Conservation (phyloP, 2,329 filamentous ascomycete genomes). For the Apiospora saccharicola region DNA sequence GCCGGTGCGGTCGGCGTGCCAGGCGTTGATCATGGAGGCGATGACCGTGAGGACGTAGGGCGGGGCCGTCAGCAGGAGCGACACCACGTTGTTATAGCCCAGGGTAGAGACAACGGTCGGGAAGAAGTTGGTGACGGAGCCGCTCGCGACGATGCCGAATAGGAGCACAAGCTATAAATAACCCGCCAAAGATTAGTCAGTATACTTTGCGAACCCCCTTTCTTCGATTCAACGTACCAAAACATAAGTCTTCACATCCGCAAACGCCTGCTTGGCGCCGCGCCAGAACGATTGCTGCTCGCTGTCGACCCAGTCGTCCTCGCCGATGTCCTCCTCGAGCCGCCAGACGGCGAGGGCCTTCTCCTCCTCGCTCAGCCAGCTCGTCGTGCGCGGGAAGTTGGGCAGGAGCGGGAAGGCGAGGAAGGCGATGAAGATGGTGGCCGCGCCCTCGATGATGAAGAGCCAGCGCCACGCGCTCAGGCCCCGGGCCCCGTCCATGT, state of each 20-base stretch:
- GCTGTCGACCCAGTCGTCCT: conserved; percentile 67
- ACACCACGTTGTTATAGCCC: conserved; percentile 65
- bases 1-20: conserved; percentile 74
- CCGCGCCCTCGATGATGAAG: conserved; percentile 74
- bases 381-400: conserved; percentile 69
- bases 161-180: conserved; percentile 57
- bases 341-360: conserved; percentile 65
- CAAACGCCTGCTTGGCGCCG: conserved; percentile 62
- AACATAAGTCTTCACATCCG: conserved; percentile 67
- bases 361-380: conserved; percentile 65
- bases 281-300: conserved; percentile 62
- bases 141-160: conserved; percentile 63
- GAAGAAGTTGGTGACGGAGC: conserved; percentile 73
- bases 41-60: conserved; percentile 67
- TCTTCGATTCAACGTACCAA: conserved; percentile 49
- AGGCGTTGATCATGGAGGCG: conserved; percentile 69
- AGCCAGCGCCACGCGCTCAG: conserved; percentile 47
- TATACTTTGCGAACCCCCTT: rapidly evolving
- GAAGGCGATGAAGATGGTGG: conserved; percentile 65
- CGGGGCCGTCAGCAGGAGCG: conserved; percentile 70
- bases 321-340: conserved; percentile 69
- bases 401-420: conserved; percentile 61
- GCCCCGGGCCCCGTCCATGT: conserved; percentile 66
- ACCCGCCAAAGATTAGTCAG: too few relatives aligned
- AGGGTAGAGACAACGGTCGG: conserved; percentile 75